Conservation (phyloP, 1,139 yeast genomes). For the Zygoascus hellenicus region DNA sequence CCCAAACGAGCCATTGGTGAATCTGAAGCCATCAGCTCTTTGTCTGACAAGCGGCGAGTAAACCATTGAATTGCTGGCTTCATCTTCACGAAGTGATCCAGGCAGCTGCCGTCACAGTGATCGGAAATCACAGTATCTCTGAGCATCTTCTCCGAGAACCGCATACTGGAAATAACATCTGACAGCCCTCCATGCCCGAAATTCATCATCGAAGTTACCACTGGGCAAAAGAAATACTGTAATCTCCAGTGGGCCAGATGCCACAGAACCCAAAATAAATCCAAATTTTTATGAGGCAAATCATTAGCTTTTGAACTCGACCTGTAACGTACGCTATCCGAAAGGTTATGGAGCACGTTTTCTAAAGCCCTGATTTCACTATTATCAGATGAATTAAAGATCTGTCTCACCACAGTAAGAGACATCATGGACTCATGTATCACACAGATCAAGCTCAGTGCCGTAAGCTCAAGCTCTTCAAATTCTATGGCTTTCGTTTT, state of each 20-base stretch:
- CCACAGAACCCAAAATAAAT: constrained; percentile 9
- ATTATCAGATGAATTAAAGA: not conserved
- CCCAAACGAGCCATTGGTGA: constrained; percentile 5
- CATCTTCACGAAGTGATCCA: not conserved
- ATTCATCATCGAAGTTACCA: not conserved
- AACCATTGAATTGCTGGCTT: not conserved
- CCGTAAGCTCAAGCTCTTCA: not conserved
- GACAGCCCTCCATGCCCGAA: constrained; percentile 6
- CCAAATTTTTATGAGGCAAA: not conserved
- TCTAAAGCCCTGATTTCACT: not conserved
- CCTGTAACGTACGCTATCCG: not conserved
- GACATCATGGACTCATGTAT: constrained; percentile 2
- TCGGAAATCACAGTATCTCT: not conserved
- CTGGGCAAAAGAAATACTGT: not conserved
- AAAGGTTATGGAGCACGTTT: not conserved
- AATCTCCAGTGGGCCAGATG: not conserved
- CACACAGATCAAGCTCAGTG: not conserved
- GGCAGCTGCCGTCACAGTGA: not conserved
- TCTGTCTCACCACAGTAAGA: not conserved
- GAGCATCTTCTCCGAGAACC: not conserved
- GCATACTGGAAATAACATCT: not conserved
- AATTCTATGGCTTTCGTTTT: not conserved
- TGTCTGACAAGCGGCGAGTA: not conserved
- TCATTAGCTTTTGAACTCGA: not conserved
- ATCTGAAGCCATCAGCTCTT: not conserved